phyloP scores from a whole-genome alignment of 2,329 filamentous ascomycete genomes.

The Cladosporium sphaerospermum region DNA sequence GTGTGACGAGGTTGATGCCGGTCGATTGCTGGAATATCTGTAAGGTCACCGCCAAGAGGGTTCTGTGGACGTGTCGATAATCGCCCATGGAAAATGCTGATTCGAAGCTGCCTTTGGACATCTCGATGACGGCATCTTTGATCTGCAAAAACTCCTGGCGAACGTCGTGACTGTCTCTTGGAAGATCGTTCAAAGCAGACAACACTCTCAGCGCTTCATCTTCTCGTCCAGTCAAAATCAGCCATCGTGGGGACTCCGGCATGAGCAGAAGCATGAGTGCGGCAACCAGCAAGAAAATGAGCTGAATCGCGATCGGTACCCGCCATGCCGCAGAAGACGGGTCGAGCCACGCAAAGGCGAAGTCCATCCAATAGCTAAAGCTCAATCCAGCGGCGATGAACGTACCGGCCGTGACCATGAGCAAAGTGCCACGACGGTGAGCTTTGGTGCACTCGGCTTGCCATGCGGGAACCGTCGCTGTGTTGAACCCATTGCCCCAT shows the following conservation, averaged over 20 bases:
- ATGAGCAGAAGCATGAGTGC: slow-evolving; percentile 20
- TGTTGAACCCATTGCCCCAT: slow-evolving; percentile 41
- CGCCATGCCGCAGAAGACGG: slow-evolving; percentile 28
- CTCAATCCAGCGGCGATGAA: slow-evolving; percentile 41
- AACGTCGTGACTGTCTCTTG: slow-evolving; percentile 28
- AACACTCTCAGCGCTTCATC: slow-evolving; percentile 31
- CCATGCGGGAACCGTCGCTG: slow-evolving; percentile 40
- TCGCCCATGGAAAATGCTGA: slow-evolving; percentile 33
- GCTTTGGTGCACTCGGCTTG: slow-evolving; percentile 43
- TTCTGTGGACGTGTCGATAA: slow-evolving; percentile 41
- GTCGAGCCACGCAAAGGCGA: slow-evolving; percentile 26
- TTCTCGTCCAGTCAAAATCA: slow-evolving; percentile 29
- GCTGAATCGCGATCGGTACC: slow-evolving; percentile 27
- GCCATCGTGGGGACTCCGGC: slow-evolving; percentile 32
- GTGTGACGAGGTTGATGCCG: slow-evolving; percentile 34
- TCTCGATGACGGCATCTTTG: slow-evolving; percentile 34
- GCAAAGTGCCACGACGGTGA: slow-evolving; percentile 40
- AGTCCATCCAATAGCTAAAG: slow-evolving; percentile 36
- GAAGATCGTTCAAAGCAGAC: slow-evolving; percentile 31
- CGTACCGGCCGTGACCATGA: slow-evolving; percentile 44
- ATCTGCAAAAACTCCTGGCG: slow-evolving; percentile 27
- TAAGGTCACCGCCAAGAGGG: slow-evolving; percentile 37
- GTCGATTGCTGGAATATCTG: slow-evolving; percentile 42
- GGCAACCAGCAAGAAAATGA: slow-evolving; percentile 23
- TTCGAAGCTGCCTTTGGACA: slow-evolving; percentile 25